A percentile compares a stretch with the other conserved stretches of the same genome.
Evolutionary conservation across 345 rosid genomes (phyloP).

Genomic region (Psidium friedrichsthalianum): DNA sequence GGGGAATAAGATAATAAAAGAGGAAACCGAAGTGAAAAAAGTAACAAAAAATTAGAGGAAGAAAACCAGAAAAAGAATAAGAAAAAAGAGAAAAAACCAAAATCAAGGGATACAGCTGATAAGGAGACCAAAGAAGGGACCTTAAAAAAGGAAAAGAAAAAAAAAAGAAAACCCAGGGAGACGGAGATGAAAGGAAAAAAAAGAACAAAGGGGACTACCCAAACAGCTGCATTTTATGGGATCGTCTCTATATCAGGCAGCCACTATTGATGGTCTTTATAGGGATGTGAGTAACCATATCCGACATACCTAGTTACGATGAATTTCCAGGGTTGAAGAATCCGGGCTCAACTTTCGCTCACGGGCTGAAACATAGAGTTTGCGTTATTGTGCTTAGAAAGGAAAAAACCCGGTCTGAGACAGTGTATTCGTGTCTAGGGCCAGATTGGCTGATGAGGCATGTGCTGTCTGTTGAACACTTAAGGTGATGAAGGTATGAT

Average conservation of each 20-base stretch:
- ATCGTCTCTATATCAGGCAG: constrained; percentile 31
- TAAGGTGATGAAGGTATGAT: too few species aligned
- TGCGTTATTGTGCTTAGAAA: neutral
- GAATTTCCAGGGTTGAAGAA: neutral
- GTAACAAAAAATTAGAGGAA: too few species aligned
- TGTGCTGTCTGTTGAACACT: neutral
- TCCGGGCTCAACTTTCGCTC: constrained; percentile 9
- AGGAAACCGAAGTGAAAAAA: too few species aligned
- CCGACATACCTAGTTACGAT: neutral
- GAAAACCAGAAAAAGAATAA: too few species aligned
- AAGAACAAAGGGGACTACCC: constrained; percentile 8
- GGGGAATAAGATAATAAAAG: too few species aligned
- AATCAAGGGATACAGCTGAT: too few species aligned
- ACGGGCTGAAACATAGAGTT: neutral
- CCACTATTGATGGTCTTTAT: neutral
- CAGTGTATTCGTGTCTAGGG: neutral
- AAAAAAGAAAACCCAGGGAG: too few species aligned
- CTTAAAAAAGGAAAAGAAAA: too few species aligned
- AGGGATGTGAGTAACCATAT: neutral
- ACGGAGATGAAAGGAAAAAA: too few species aligned
- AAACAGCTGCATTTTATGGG: constrained; percentile 12
- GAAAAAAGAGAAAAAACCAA: too few species aligned
- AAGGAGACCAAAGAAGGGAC: too few species aligned
- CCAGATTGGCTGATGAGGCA: neutral
- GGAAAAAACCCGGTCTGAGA: neutral